phyloP scores from a whole-genome alignment of 1,284 basidiomycete genomes.

The Golubevia sp. region DNA sequence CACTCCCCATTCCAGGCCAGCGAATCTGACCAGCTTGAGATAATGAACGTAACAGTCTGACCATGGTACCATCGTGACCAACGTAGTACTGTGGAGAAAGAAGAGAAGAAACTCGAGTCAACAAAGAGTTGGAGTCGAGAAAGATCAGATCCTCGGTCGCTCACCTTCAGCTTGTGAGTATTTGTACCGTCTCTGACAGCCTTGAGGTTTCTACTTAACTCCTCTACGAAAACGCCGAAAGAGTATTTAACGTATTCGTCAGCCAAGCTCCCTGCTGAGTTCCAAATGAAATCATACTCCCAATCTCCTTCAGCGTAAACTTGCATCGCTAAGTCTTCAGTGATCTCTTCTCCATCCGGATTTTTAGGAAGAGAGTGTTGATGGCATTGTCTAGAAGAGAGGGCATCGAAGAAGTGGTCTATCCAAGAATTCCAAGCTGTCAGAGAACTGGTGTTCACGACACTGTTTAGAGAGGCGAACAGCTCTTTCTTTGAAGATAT shows the following conservation, averaged over 20 bases:
- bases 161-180: slow-evolving; percentile 17
- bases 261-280: slow-evolving; percentile 17
- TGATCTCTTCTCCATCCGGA: slow-evolving; percentile 12
- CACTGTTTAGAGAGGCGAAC: slow-evolving; percentile 64
- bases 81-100: slow-evolving; percentile 16
- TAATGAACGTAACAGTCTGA: slow-evolving; percentile 29
- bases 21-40: slow-evolving; percentile 19
- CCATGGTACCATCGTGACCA: slow-evolving; percentile 44
- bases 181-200: slow-evolving; percentile 8
- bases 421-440: slow-evolving; percentile 66
- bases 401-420: slow-evolving; percentile 59
- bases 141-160: not conserved
- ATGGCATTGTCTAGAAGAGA: slow-evolving; percentile 37
- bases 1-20: slow-evolving; percentile 31
- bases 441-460: slow-evolving; percentile 65
- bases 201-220: slow-evolving; percentile 19
- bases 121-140: not conserved
- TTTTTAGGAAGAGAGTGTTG: slow-evolving; percentile 26
- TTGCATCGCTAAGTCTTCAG: slow-evolving; percentile 23
- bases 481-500: slow-evolving; percentile 64
- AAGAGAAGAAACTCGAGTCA: not conserved
- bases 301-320: slow-evolving; percentile 35
- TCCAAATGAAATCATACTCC: slow-evolving; percentile 48
- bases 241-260: slow-evolving; percentile 38
- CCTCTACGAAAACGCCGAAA: slow-evolving; percentile 28